Conservation (phyloP, 1,284 basidiomycete genomes). For the Irpex sp. region DNA sequence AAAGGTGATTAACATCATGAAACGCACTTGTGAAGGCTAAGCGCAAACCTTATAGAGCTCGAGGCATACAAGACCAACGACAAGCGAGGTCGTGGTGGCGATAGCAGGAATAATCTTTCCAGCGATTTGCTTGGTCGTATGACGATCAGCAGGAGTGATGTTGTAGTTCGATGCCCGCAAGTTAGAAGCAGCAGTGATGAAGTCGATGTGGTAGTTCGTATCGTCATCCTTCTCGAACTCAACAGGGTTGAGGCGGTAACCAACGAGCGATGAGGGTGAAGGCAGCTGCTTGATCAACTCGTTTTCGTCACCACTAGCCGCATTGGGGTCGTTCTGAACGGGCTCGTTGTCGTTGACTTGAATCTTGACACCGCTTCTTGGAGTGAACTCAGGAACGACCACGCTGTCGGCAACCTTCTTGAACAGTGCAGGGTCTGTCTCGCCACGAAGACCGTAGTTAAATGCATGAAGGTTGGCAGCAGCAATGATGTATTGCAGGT, state of each 20-base stretch:
- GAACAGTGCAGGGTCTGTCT: slow-evolving; percentile 78
- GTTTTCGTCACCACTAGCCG: slow-evolving; percentile 49
- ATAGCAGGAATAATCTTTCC: slow-evolving; percentile 99
- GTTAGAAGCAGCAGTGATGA: slow-evolving; percentile 98
- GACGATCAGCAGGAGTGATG: slow-evolving; percentile 86
- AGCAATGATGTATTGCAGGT: slow-evolving; percentile 88
- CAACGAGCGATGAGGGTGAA: slow-evolving; percentile 86
- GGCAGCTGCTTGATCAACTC: slow-evolving; percentile 69
- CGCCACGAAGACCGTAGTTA: slow-evolving; percentile 97
- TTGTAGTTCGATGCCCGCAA: slow-evolving; percentile 95
- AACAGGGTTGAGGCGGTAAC: slow-evolving; percentile 91
- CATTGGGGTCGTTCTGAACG: slow-evolving; percentile 59
- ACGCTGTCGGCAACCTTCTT: slow-evolving; percentile 85
- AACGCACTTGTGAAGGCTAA: neutral
- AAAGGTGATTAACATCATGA: no score
- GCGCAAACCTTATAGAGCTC: slow-evolving; percentile 89
- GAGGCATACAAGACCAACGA: slow-evolving; percentile 93
- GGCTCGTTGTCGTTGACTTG: slow-evolving; percentile 81
- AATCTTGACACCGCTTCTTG: slow-evolving; percentile 90
- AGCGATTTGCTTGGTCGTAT: slow-evolving; percentile 97
- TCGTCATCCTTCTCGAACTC: slow-evolving; percentile 99
- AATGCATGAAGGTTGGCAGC: slow-evolving; percentile 97
- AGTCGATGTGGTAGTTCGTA: slow-evolving; percentile 97
- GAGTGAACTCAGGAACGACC: slow-evolving; percentile 79
- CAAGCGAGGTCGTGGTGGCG: slow-evolving; percentile 95